These are phyloP conservation scores for Anisodus tanguticus DNA, from an alignment of 257 asterid genomes.

Conservation along the genomic window DNA sequence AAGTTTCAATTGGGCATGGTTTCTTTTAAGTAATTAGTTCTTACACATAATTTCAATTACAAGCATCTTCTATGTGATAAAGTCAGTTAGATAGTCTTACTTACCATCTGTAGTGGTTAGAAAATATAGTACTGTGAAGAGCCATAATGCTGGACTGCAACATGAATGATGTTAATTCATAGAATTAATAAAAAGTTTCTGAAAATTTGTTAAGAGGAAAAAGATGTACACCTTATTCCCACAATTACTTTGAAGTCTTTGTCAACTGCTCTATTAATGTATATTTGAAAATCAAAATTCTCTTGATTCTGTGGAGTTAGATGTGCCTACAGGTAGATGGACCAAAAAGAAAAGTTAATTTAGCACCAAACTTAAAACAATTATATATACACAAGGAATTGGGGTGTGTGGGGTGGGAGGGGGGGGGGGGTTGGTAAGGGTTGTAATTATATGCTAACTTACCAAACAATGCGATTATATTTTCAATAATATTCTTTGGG, in stretches of 20 bases:
- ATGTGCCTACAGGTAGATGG: constrained; percentile 36
- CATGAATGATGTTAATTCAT: not conserved
- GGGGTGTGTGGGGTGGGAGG: not conserved
- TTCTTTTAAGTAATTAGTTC: not conserved
- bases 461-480: too few species aligned
- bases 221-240: constrained; percentile 34
- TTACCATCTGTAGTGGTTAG: constrained; percentile 33
- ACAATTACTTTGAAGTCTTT: constrained; percentile 41
- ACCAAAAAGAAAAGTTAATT: not conserved
- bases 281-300: constrained; percentile 37
- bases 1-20: not conserved
- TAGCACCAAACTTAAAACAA: not conserved
- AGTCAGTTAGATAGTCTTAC: not conserved
- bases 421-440: not conserved
- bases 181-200: not conserved
- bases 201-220: not conserved
- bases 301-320: constrained; percentile 26
- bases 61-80: not conserved
- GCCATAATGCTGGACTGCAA: constrained; percentile 34
- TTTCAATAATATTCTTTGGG: not conserved
- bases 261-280: constrained; percentile 38
- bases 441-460: too few species aligned
- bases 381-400: not conserved
- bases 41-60: not conserved
- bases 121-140: constrained; percentile 29